Conservation (phyloP, 805 yeast species). For the Naumovozyma dairenensis region DNA sequence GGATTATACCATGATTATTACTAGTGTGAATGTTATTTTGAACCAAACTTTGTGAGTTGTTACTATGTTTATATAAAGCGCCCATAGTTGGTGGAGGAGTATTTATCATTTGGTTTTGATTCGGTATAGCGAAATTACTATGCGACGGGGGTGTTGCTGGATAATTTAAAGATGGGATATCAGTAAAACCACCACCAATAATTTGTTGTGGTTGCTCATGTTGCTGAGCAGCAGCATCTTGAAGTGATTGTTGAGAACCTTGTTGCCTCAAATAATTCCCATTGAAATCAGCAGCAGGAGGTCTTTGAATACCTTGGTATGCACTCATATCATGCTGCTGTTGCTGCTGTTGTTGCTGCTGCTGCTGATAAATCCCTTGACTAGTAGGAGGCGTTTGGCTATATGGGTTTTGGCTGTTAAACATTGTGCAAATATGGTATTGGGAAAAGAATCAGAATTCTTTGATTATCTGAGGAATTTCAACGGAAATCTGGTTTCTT, state of each 20-base stretch:
- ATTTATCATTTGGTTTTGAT: constrained; percentile 8
- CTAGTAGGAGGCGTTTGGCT: background rate
- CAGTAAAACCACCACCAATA: constrained; percentile 19
- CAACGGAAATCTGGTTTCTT: no score
- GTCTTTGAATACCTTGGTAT: constrained; percentile 21
- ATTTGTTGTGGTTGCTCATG: constrained; percentile 5
- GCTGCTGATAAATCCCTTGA: constrained; percentile 2
- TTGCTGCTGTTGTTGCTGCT: constrained; percentile 6
- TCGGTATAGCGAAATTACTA: constrained; percentile 9
- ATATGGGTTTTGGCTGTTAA: constrained; percentile 2
- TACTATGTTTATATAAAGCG: constrained; percentile 22
- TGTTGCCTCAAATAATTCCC: constrained; percentile 30
- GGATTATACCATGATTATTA: constrained; percentile 2
- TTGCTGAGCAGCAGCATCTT: constrained; percentile 18
- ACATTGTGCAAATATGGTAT: background rate
- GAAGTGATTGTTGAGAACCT: constrained; percentile 32
- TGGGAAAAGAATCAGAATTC: no score
- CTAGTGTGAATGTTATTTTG: constrained; percentile 7
- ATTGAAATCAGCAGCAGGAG: constrained; percentile 31
- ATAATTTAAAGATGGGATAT: constrained; percentile 22
- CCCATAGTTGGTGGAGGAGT: constrained; percentile 21
- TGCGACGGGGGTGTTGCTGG: constrained; percentile 26
- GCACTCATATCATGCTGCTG: constrained; percentile 6
- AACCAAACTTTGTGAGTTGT: constrained; percentile 21
- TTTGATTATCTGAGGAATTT: no score